Evolutionary conservation across 2,329 filamentous ascomycete species (phyloP).

Genomic region (Fusarium decemcellulare): DNA sequence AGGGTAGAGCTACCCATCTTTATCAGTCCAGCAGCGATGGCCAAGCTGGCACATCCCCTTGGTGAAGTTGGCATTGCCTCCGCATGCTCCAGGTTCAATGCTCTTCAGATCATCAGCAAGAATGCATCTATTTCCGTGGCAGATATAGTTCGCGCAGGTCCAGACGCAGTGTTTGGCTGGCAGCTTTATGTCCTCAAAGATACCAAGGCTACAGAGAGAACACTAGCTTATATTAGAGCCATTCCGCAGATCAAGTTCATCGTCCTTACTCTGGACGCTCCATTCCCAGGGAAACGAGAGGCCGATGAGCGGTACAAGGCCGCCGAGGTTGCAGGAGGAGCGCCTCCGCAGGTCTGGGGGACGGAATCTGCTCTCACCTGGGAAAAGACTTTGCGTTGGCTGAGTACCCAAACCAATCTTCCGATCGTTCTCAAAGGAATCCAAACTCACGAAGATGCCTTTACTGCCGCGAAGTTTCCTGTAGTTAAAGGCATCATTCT

Average conservation of each 20-base stretch:
- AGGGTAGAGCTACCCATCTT: constrained; percentile 69
- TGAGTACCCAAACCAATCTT: constrained; percentile 64
- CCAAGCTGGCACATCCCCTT: constrained; percentile 71
- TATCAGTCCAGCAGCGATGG: constrained; percentile 73
- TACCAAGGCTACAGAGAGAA: constrained; percentile 56
- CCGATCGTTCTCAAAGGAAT: constrained; percentile 78
- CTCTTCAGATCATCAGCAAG: constrained; percentile 75
- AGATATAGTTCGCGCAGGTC: constrained; percentile 60
- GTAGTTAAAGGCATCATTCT: constrained; percentile 70
- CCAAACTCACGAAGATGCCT: constrained; percentile 74
- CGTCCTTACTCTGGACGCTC: constrained; percentile 72
- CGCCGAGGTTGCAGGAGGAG: constrained; percentile 64
- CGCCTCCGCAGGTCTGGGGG: constrained; percentile 65
- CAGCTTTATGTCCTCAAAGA: constrained; percentile 74
- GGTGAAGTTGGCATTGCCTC: constrained; percentile 71
- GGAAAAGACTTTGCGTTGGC: constrained; percentile 61
- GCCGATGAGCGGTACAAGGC: constrained; percentile 61
- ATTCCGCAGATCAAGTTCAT: constrained; percentile 76
- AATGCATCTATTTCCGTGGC: constrained; percentile 71
- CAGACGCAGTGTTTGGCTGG: constrained; percentile 66
- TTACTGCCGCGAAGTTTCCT: constrained; percentile 66
- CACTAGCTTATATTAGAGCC: constrained; percentile 70
- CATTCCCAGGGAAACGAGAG: constrained; percentile 69
- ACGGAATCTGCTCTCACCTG: constrained; percentile 75
- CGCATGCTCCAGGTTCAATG: constrained; percentile 65